Evolutionary conservation across 805 yeast genomes (phyloP).

Genomic region (Ogataea glucozyma): DNA sequence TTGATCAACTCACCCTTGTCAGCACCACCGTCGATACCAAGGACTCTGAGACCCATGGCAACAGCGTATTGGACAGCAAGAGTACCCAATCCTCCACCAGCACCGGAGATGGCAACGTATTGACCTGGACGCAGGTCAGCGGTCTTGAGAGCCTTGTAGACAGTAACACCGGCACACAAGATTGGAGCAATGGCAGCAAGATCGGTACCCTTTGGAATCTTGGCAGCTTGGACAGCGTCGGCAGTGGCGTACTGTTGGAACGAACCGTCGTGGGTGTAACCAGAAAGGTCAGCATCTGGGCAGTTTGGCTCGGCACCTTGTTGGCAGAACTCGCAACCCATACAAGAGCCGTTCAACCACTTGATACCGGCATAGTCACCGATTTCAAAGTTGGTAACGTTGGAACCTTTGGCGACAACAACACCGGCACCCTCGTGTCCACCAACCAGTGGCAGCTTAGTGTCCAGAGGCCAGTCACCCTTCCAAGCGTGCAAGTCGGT

Average conservation of each 20-base stretch:
- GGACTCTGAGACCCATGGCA: conserved; percentile 72
- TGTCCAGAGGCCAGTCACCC: conserved; percentile 82
- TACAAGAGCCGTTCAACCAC: conserved; percentile 75
- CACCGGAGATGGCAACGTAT: conserved; percentile 77
- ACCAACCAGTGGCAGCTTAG: conserved; percentile 70
- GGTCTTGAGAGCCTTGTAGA: conserved; percentile 84
- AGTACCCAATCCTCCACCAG: conserved; percentile 81
- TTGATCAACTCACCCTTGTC: conserved; percentile 58
- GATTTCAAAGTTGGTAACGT: conserved; percentile 63
- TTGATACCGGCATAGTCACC: conserved; percentile 80
- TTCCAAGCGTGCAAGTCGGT: conserved; percentile 88
- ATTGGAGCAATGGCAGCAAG: conserved; percentile 78
- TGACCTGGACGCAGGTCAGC: conserved; percentile 71
- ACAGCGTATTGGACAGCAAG: conserved; percentile 74
- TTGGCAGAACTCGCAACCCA: conserved; percentile 65
- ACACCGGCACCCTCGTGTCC: conserved; percentile 86
- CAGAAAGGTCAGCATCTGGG: conserved; percentile 68
- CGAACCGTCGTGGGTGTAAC: conserved; percentile 87
- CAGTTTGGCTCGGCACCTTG: conserved; percentile 69
- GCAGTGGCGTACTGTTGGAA: conserved; percentile 91
- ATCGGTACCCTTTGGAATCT: conserved; percentile 69
- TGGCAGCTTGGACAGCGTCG: conserved; percentile 83
- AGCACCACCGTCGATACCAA: conserved; percentile 75
- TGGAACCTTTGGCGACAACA: conserved; percentile 68
- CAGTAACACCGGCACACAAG: conserved; percentile 88